Percentiles rank a stretch among this genome's conserved stretches.
Evolutionary conservation across 108 stramenopile genomes (phyloP).

Genomic region (Nannochloropsis granulata): DNA sequence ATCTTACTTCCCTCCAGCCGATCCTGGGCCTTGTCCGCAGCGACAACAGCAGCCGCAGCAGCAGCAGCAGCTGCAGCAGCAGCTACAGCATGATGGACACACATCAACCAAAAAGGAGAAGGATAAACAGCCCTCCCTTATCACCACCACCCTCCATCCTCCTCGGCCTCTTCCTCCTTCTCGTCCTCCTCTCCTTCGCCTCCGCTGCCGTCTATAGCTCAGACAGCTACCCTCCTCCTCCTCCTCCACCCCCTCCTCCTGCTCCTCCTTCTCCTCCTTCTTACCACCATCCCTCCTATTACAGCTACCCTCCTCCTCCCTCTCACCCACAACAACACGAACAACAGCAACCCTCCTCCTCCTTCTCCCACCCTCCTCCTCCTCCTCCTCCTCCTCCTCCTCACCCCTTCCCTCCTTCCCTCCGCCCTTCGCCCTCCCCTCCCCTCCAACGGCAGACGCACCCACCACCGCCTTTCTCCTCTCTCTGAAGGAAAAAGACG

Average conservation of each 20-base stretch:
- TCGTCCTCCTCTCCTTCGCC: too few species aligned
- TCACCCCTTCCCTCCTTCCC: neutral
- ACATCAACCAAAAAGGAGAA: too few species aligned
- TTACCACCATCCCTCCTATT: neutral
- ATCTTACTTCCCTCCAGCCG: too few species aligned
- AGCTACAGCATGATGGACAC: too few species aligned
- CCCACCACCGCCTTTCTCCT: neutral
- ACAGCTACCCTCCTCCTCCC: neutral
- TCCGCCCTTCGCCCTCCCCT: neutral
- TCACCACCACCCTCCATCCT: too few species aligned
- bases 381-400: neutral
- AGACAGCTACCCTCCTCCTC: too few species aligned
- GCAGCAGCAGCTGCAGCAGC: too few species aligned
- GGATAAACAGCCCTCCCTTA: too few species aligned
- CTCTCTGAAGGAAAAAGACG: neutral
- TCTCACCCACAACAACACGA: neutral
- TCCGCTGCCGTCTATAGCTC: too few species aligned
- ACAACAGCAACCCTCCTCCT: neutral
- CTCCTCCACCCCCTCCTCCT: neutral
- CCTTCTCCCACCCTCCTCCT: neutral
- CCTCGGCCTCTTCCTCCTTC: too few species aligned
- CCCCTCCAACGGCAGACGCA: neutral
- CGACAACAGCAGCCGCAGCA: too few species aligned
- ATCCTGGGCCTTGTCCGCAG: too few species aligned
- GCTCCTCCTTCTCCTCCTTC: neutral